These are phyloP conservation scores for Phaseolus lunatus DNA, from an alignment of 306 rosid genomes.

Conservation along the genomic window DNA sequence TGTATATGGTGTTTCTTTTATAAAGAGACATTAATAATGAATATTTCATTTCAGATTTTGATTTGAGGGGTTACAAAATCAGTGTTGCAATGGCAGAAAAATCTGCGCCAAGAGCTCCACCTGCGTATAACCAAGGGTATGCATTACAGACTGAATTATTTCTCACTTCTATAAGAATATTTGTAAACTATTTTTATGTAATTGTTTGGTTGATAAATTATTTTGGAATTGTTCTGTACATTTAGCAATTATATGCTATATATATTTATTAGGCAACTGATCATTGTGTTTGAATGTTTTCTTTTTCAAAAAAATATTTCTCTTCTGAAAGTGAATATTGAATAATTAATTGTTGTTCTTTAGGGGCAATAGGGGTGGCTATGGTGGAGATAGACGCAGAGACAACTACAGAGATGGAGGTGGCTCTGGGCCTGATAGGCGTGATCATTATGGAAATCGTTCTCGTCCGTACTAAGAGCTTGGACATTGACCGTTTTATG, in stretches of 20 bases:
- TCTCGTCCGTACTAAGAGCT: slow-evolving; percentile 87
- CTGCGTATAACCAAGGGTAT: slow-evolving; percentile 81
- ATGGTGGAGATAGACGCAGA: slow-evolving; percentile 94
- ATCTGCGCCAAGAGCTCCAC: slow-evolving; percentile 88
- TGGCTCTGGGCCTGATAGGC: slow-evolving; percentile 85
- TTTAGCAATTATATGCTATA: neutral
- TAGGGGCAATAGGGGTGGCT: slow-evolving; percentile 95
- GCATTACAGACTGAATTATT: neutral
- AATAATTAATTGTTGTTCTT: slow-evolving; percentile 27
- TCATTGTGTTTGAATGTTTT: neutral
- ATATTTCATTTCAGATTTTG: slow-evolving; percentile 66
- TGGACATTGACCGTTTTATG: slow-evolving; percentile 66
- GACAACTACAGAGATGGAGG: slow-evolving; percentile 84
- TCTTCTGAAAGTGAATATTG: neutral
- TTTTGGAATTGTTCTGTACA: neutral
- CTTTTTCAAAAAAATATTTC: neutral
- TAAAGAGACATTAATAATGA: slow-evolving; percentile 27
- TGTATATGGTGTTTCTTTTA: neutral
- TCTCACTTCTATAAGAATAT: neutral
- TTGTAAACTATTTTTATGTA: too few relatives aligned
- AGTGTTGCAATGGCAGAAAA: slow-evolving; percentile 94
- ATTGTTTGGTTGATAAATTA: neutral
- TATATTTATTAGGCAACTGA: neutral
- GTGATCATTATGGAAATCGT: slow-evolving; percentile 91
- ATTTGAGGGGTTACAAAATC: slow-evolving; percentile 85